Percentiles rank a stretch among this genome's conserved stretches.
Evolutionary conservation across 495 filamentous ascomycete species (phyloP).

Genomic region (Penicillium pancosmium): DNA sequence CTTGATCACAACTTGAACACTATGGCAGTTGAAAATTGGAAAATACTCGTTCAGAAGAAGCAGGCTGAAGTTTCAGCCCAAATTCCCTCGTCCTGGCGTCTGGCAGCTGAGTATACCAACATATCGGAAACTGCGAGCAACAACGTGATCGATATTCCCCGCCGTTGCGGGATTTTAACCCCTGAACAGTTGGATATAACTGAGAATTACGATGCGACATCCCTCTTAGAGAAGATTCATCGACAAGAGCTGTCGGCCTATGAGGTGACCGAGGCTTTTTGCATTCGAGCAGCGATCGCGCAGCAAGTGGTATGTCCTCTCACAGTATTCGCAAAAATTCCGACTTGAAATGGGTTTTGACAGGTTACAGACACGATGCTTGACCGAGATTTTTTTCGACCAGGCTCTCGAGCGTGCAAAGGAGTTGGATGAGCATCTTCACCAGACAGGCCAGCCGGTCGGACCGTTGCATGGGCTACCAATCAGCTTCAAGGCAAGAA

Average conservation of each 20-base stretch:
- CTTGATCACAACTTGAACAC: not conserved
- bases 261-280: slow-evolving; percentile 56
- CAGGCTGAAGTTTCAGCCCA: slow-evolving; percentile 40
- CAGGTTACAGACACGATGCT: slow-evolving; percentile 46
- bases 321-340: not conserved
- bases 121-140: slow-evolving; percentile 10
- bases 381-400: slow-evolving; percentile 62
- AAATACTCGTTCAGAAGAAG: slow-evolving; percentile 33
- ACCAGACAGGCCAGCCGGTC: slow-evolving; percentile 39
- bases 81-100: slow-evolving; percentile 48
- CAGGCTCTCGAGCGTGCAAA: slow-evolving; percentile 38
- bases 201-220: slow-evolving; percentile 51
- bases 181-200: slow-evolving; percentile 56
- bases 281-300: slow-evolving; percentile 57
- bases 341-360: not conserved
- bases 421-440: slow-evolving; percentile 39
- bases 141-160: slow-evolving; percentile 41
- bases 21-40: slow-evolving; percentile 27
- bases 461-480: slow-evolving; percentile 67
- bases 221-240: slow-evolving; percentile 25
- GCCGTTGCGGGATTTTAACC: slow-evolving; percentile 48
- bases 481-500: slow-evolving; percentile 58
- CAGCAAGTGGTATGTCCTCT: slow-evolving; percentile 47
- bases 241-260: slow-evolving; percentile 16
- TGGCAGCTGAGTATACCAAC: slow-evolving; percentile 20